Evolutionary conservation across 2,329 filamentous ascomycete species (phyloP), one percentile per base, ranked within the genome.

Genomic region (Tolypocladium ophioglossoides): DNA sequence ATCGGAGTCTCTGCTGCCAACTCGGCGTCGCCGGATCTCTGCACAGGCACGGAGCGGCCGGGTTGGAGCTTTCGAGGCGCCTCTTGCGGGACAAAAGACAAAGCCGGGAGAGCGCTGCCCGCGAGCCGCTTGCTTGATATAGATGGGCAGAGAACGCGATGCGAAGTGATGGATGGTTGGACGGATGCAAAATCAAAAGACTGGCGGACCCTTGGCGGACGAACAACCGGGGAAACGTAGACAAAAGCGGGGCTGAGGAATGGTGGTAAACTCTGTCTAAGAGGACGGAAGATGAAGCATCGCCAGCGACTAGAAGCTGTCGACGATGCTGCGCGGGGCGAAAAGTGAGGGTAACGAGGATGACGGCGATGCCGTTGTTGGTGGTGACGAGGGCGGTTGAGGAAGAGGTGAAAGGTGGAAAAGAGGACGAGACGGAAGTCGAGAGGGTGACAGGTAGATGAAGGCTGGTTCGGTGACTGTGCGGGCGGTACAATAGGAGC

Each of bases 11-110:
- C 27, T 20, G 44, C 44, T 20, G 44, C 24, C 18, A 6, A 12
- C 18, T 32, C 44, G 44, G 44, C 44, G 44, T 47, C 44, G 27
- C 44, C 44, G 44, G 18, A 47, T 47, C 20, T 20, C 27, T 20
- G 27, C 44, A 16, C 5, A 12, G 18, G 18, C 9, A 12, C 18
- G 44, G 27, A 20, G 2, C 1, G 27, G 18, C 38, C 12, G 52
- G 54, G 53, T 55, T 53, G 55, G 47, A 38, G 50, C 49, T 56
- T 37, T 48, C 49, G 32, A 52, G 32, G 44, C 55, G 56, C 44
- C 44, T 24, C 39, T 37, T 54, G 50, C 39, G 37, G 51, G 40
- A 54, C 53, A 39, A 56, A 53, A 9, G 54, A 22, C n/a, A 55
- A 51, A 49, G 37, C 50, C 49, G 51, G 51, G 46, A 35, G 55